phyloP scores from a whole-genome alignment of 176 grass and related monocot genomes.

The Oryza longistaminata region DNA sequence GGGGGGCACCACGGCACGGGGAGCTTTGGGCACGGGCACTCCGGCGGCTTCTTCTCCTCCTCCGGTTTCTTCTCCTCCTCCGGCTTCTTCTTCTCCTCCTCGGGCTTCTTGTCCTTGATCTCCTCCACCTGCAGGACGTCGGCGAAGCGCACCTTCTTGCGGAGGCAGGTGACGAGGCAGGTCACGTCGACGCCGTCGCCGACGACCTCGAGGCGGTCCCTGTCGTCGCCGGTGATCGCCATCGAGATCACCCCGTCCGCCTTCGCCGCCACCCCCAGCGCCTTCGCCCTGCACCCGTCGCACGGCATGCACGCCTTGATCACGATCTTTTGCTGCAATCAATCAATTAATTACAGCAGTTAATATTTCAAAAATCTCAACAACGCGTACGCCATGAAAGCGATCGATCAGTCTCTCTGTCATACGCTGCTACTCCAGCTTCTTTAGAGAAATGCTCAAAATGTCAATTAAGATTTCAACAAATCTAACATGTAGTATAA shows the following conservation, averaged over 20 bases:
- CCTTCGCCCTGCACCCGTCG: conserved; percentile 37
- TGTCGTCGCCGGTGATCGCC: conserved; percentile 45
- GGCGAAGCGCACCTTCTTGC: conserved; percentile 57
- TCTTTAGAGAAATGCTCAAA: too few species aligned
- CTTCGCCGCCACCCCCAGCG: conserved; percentile 47
- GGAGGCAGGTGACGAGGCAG: conserved; percentile 43
- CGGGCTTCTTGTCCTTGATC: conserved; percentile 33
- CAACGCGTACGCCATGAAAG: too few species aligned
- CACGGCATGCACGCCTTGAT: conserved; percentile 51
- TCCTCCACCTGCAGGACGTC: conserved; percentile 61
- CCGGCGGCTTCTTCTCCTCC: too few species aligned
- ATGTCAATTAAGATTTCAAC: too few species aligned
- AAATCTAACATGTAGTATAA: too few species aligned
- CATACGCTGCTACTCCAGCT: not conserved
- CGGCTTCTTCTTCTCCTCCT: conserved; percentile 36
- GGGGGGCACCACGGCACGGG: not conserved
- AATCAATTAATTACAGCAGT: not conserved
- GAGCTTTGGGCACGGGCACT: too few species aligned
- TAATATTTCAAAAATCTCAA: too few species aligned
- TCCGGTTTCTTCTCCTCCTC: too few species aligned
- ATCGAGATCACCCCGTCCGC: conserved; percentile 48
- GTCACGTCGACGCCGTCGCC: conserved; percentile 58
- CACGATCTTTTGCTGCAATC: conserved; percentile 60
- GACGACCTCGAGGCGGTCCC: conserved; percentile 56
- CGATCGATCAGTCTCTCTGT: too few species aligned